These are phyloP conservation scores for Microdochium bolleyi DNA, from an alignment of 2,329 filamentous ascomycete species.

Conservation along the genomic window DNA sequence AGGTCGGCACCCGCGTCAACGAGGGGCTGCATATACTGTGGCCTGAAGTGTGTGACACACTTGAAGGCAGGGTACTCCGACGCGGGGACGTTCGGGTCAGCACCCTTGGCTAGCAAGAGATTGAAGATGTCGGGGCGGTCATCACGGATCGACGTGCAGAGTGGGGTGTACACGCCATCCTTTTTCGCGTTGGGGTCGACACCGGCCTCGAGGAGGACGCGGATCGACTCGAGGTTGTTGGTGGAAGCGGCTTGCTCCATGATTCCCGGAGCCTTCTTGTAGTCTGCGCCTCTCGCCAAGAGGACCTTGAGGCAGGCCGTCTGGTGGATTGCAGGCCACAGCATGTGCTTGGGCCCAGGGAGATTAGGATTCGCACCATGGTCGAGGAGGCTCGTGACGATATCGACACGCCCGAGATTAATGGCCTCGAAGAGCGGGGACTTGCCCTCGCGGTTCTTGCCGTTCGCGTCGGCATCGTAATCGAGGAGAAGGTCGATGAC, in stretches of 20 bases:
- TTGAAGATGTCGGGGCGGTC: slow-evolving; percentile 54
- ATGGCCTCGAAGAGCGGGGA: slow-evolving; percentile 44
- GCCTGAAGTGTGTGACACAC: slow-evolving; percentile 57
- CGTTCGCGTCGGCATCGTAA: slow-evolving; percentile 41
- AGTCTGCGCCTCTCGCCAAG: slow-evolving; percentile 50
- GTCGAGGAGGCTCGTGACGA: slow-evolving; percentile 40
- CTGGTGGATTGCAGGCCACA: slow-evolving; percentile 58
- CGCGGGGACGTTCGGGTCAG: slow-evolving; percentile 54
- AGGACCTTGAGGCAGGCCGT: slow-evolving; percentile 50
- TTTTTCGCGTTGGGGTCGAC: slow-evolving; percentile 56
- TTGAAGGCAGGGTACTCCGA: slow-evolving; percentile 62
- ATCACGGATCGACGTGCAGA: slow-evolving; percentile 62
- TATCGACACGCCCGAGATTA: slow-evolving; percentile 32
- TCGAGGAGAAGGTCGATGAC: slow-evolving; percentile 42
- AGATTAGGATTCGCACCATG: slow-evolving; percentile 60
- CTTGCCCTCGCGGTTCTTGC: slow-evolving; percentile 39
- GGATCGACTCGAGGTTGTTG: slow-evolving; percentile 56
- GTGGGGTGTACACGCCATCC: slow-evolving; percentile 59
- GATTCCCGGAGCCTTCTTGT: slow-evolving; percentile 51
- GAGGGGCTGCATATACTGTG: slow-evolving; percentile 51
- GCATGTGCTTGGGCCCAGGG: slow-evolving; percentile 60
- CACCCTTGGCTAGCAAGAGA: slow-evolving; percentile 47
- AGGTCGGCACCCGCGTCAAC: slow-evolving; percentile 54
- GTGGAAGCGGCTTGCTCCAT: slow-evolving; percentile 57
- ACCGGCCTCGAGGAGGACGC: slow-evolving; percentile 46